Percentiles rank a stretch among this genome's conserved stretches.
These are phyloP conservation scores for Trichoderma koningii DNA, from an alignment of 2,329 filamentous ascomycete species.

Conservation along the genomic window DNA sequence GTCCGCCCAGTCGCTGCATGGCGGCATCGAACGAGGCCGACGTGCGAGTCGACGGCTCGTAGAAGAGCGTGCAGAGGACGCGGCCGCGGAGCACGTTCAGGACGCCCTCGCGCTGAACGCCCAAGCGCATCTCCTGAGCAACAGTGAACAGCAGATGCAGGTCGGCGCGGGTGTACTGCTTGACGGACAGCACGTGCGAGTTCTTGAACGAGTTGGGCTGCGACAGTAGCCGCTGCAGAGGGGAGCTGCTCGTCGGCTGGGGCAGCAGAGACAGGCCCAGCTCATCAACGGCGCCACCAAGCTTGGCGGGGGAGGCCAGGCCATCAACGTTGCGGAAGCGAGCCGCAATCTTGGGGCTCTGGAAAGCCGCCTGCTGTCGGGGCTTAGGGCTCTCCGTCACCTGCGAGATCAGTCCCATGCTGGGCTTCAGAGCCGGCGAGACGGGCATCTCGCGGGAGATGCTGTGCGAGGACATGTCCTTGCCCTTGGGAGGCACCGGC, in stretches of 20 bases:
- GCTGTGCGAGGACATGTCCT: slow-evolving; percentile 74
- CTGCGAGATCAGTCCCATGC: slow-evolving; percentile 43
- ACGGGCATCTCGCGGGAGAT: slow-evolving; percentile 47
- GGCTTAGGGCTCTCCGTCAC: slow-evolving; percentile 42
- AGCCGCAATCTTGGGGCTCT: slow-evolving; percentile 37
- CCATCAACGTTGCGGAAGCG: slow-evolving; percentile 38
- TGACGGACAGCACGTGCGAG: slow-evolving; percentile 87
- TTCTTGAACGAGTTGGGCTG: slow-evolving; percentile 82
- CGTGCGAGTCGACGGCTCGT: slow-evolving; percentile 94
- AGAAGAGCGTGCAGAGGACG: slow-evolving; percentile 91
- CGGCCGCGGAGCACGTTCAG: slow-evolving; percentile 83
- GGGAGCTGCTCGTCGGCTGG: slow-evolving; percentile 57
- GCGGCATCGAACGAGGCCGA: slow-evolving; percentile 95
- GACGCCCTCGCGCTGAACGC: slow-evolving; percentile 88
- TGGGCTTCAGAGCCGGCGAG: slow-evolving; percentile 62
- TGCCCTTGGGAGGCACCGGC: slow-evolving; percentile 59
- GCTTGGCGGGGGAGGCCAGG: slow-evolving; percentile 32
- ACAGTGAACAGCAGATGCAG: slow-evolving; percentile 94
- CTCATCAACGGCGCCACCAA: slow-evolving; percentile 45
- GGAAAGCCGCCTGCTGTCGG: slow-evolving; percentile 35
- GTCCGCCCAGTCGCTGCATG: slow-evolving; percentile 95
- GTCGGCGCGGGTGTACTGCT: slow-evolving; percentile 83
- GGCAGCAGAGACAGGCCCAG: slow-evolving; percentile 50
- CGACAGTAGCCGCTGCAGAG: slow-evolving; percentile 71
- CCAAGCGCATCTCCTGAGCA: slow-evolving; percentile 95